Percentiles rank a stretch among this genome's conserved stretches.
Evolutionary conservation across 257 asterid species (phyloP).

Genomic region (Scutellaria galericulata): DNA sequence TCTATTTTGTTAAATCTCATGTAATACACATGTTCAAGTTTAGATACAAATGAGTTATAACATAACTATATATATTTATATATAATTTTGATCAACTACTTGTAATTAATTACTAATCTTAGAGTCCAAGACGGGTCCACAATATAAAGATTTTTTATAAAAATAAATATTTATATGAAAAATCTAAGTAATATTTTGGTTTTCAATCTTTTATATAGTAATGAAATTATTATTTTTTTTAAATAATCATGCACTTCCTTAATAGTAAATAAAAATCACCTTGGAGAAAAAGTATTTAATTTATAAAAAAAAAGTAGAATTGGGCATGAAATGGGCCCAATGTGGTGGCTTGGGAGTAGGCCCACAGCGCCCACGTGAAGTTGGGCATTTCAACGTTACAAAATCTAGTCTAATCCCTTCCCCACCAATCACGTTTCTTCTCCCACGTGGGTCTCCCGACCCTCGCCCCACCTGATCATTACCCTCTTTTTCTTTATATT

Average conservation of each 20-base stretch:
- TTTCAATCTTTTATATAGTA: background rate
- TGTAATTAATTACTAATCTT: no score
- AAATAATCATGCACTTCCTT: no score
- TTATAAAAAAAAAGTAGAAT: background rate
- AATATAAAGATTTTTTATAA: background rate
- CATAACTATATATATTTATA: no score
- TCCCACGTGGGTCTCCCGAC: constrained; percentile 69
- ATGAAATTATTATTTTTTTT: no score
- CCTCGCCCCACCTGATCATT: constrained; percentile 40
- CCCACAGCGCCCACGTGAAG: background rate
- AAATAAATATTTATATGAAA: no score
- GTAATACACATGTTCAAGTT: no score
- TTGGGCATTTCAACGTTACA: background rate
- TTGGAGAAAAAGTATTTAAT: background rate
- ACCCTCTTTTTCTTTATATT: background rate
- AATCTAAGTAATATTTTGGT: no score
- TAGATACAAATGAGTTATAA: no score
- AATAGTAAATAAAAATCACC: background rate
- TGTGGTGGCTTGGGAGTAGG: background rate
- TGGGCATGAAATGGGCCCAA: constrained; percentile 25
- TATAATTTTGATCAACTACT: no score
- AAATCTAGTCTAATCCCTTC: constrained; percentile 64
- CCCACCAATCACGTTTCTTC: constrained; percentile 54
- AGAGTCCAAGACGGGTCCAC: background rate
- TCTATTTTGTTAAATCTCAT: no score